Evolutionary conservation across 805 yeast genomes (phyloP).

Genomic region (Tetrapisispora phaffii): DNA sequence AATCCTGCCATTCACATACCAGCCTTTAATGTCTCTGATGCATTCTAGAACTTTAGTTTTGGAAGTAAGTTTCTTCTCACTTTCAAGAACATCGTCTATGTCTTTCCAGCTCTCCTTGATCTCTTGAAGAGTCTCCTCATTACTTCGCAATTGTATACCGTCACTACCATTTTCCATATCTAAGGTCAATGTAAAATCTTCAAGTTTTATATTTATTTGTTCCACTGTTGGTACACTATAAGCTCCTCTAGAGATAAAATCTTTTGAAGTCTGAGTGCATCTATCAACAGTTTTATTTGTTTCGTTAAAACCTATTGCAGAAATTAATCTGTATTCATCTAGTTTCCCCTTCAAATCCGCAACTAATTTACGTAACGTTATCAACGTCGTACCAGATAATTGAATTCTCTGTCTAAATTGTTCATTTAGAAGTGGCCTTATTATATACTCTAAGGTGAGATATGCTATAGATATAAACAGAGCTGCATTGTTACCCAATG

Average conservation of each 20-base stretch:
- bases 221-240: constrained; percentile 9
- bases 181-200: constrained; percentile 24
- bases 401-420: constrained; percentile 34
- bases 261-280: constrained; percentile 19
- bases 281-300: constrained; percentile 25
- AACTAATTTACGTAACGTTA: constrained; percentile 25
- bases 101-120: background rate
- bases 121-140: constrained; percentile 11
- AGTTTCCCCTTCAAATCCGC: constrained; percentile 16
- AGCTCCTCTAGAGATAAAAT: constrained; percentile 2
- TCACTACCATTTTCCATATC: constrained; percentile 20
- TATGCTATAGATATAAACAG: constrained; percentile 15
- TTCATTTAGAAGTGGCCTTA: constrained; percentile 34
- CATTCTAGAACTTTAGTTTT: constrained; percentile 6
- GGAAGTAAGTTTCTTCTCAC: background rate
- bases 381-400: constrained; percentile 23
- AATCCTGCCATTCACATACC: constrained; percentile 32
- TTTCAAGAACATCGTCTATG: constrained; percentile 3
- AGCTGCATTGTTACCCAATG: constrained; percentile 26
- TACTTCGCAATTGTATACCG: constrained; percentile 8
- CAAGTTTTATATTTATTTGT: constrained; percentile 21
- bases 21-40: constrained; percentile 34
- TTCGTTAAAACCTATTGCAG: constrained; percentile 36
- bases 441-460: constrained; percentile 10
- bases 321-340: constrained; percentile 29